A percentile compares a stretch with the other conserved stretches of the same genome.
phyloP scores from a whole-genome alignment of 805 yeast species.

The Pichia nakasei region DNA sequence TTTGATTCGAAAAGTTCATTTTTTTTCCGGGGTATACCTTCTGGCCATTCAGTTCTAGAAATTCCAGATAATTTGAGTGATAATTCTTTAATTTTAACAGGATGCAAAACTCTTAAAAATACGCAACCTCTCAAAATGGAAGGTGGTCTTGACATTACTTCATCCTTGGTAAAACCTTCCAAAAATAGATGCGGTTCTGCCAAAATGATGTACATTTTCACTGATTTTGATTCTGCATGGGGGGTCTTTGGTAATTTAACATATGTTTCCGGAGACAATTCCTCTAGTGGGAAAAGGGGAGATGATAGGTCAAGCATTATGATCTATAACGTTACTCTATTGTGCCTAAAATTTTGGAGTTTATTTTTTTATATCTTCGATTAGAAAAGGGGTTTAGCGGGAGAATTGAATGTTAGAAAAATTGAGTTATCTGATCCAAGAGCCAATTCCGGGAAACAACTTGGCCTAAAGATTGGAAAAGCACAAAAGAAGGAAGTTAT shows the following conservation, averaged over 20 bases:
- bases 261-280: conserved; percentile 28
- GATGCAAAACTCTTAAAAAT: conserved; percentile 58
- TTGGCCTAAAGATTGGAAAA: too few relatives aligned
- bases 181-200: conserved; percentile 76
- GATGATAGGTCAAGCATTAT: conserved; percentile 16
- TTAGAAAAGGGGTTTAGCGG: too few relatives aligned
- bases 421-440: too few relatives aligned
- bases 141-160: conserved; percentile 61
- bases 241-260: conserved; percentile 52
- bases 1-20: conserved; percentile 54
- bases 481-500: too few relatives aligned
- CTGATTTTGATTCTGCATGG: conserved; percentile 48
- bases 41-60: conserved; percentile 91
- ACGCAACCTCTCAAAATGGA: conserved; percentile 75
- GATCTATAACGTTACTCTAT: too few relatives aligned
- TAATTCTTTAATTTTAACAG: conserved; percentile 61
- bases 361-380: too few relatives aligned
- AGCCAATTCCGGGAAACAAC: too few relatives aligned
- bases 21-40: conserved; percentile 91
- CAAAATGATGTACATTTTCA: conserved; percentile 62
- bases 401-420: too few relatives aligned
- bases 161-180: conserved; percentile 69
- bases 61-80: conserved; percentile 54
- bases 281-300: conserved; percentile 42
- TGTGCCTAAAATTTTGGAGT: too few relatives aligned